These are phyloP conservation scores for Starmerella vitae DNA, from an alignment of 805 yeast genomes.

Conservation along the genomic window DNA sequence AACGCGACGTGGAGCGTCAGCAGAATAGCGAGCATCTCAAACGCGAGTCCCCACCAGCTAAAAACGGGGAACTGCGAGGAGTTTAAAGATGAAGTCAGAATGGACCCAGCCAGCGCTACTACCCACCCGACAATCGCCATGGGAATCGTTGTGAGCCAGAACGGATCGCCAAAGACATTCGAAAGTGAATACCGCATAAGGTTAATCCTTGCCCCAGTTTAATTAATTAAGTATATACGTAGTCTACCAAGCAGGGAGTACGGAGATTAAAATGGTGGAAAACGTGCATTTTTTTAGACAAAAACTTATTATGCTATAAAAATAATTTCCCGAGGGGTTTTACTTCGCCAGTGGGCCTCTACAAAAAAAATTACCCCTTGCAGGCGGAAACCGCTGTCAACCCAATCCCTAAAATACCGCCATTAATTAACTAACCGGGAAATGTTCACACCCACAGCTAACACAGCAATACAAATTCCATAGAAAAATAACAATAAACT, in stretches of 20 bases:
- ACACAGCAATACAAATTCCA: conserved; percentile 58
- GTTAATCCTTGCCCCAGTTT: no score
- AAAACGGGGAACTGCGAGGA: conserved; percentile 52
- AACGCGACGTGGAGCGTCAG: conserved; percentile 41
- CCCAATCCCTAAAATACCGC: no score
- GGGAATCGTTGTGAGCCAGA: conserved; percentile 68
- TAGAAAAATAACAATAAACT: conserved; percentile 47
- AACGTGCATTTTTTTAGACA: no score
- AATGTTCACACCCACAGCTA: conserved; percentile 38
- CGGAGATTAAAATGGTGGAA: no score
- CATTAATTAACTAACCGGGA: no score
- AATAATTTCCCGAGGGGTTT: no score
- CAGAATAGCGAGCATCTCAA: conserved; percentile 49
- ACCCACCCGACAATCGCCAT: conserved; percentile 72
- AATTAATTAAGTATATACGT: no score
- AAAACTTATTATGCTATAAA: no score
- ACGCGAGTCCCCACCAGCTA: conserved; percentile 95
- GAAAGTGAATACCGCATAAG: conserved; percentile 14
- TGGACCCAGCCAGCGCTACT: conserved; percentile 76
- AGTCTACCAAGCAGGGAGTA: no score
- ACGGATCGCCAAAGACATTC: conserved; percentile 67
- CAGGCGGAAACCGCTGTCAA: no score
- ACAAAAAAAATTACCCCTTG: no score
- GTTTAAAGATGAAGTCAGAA: conserved; percentile 35
- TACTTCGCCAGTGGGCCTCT: no score